Evolutionary conservation across 257 asterid genomes (phyloP), one percentile per base, ranked within the genome.

Genomic region (Striga asiatica): DNA sequence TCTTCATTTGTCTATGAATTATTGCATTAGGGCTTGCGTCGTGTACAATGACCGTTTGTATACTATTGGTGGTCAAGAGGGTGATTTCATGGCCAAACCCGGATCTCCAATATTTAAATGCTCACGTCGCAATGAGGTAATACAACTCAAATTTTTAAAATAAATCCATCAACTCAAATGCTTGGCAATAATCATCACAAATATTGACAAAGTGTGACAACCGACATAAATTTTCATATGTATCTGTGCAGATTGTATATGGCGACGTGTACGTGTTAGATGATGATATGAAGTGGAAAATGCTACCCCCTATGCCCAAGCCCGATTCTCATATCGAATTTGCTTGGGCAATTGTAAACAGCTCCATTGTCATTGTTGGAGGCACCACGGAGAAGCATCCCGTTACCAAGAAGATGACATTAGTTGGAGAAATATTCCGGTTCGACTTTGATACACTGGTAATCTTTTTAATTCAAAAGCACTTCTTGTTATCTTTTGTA

Each of bases 341-440:
- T 34, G 71, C 94, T 6, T 81, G 92, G 92, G 50, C 50, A 43
- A 70, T 79, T 56, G 2, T 79, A 9, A 81, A 79, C 68, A 75
- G 76, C 69, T 73, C 83, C 28, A 75, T 84, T 54, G 48, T 79
- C 49, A 71, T 79, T 29, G 34, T 68, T 57, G 92, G 92, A 75
- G 94, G 94, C 58, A 79, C 94, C 35, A 81, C 88, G 2, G 92
- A 81, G 74, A 81, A 79, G 65, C 83, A 81, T 63, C 94, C 94
- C 0, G 61, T 72, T 18, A 81, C 74, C 31, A 84, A 84, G 64
- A 76, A 83, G 79, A 84, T 84, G 88, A 71, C 79, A 56, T 62
- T 84, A 54, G 85, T 79, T 10, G 88, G 93, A 41, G 94, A 84
- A 73, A 62, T 84, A 24, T 75, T 84, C 72, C 77, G 51, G 20